Evolutionary conservation across 352 stramenopile species (phyloP), one percentile per base, ranked within the genome.

Genomic region (Pythium guiyangense): DNA sequence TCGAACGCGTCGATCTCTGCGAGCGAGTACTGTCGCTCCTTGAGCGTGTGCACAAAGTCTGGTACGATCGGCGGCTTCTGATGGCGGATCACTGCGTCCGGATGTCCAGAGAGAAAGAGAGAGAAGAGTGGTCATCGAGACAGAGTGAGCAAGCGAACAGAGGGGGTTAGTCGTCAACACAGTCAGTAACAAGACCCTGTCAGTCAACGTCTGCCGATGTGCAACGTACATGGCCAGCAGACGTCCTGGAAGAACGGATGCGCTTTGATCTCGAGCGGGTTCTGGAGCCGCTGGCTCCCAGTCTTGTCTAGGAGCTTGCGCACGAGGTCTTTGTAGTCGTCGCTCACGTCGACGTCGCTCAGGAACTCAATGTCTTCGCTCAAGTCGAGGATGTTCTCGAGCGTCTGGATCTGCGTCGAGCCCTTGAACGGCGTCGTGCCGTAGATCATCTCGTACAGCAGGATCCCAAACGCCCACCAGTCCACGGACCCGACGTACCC

Each of bases 221-320:
- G 20, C 20, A n/a, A 61, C 69, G 88, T 84, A 67, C 77, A 62
- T 57, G 96, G 83, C 86, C 87, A 97, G 49, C 96, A 78, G n/a
- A 94, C 57, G 9, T 80, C 73, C 49, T 69, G 69, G 68, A 98
- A 98, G 72, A 90, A 98, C 43, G 87, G 79, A 70, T 98, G 94
- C 31, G 74, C 73, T 74, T 97, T 93, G 57, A 98, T 97, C 29
- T 97, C 73, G 29, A 86, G 70, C 65, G 91, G 84, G 49, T 98
- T 83, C 66, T 97, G 96, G 12, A 98, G 63, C 18, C 97, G 67
- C 46, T 73, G 60, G 39, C 26, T 42, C 17, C 67, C 58, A 25
- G 54, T 66, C 49, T 77, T 75, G 39, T 54, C 54, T 2, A 81
- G 62, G 26, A 81, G 55, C 22, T 60, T 54, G 22, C 64, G 58